Percentiles rank a stretch among this genome's conserved stretches.
Conservation (phyloP, 2,329 filamentous ascomycete genomes). For the Falciphora oryzae region DNA sequence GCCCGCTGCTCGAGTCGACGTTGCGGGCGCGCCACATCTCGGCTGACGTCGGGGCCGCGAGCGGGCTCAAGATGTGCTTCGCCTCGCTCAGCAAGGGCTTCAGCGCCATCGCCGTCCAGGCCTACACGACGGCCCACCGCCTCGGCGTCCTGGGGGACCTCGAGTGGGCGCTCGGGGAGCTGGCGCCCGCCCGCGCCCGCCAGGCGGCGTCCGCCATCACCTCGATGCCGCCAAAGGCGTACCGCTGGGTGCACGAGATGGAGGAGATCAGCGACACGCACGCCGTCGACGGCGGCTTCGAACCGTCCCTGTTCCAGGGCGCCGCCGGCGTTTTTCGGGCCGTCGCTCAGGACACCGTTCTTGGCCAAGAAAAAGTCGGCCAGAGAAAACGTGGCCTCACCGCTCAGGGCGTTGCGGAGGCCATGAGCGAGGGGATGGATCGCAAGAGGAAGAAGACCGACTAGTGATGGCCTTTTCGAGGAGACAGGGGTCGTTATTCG, state of each 20-base stretch:
- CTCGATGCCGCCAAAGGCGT: constrained; percentile 68
- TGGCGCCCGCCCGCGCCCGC: constrained; percentile 40
- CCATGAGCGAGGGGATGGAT: constrained; percentile 20
- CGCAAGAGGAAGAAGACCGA: constrained; percentile 20
- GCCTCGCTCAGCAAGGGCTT: constrained; percentile 58
- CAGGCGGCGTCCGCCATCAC: constrained; percentile 36
- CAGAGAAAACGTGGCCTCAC: constrained; percentile 50
- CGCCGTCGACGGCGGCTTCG: constrained; percentile 58
- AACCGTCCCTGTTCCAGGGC: constrained; percentile 45
- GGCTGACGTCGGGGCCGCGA: constrained; percentile 46
- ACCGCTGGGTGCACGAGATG: constrained; percentile 75
- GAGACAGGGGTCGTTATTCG: background rate
- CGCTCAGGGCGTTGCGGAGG: constrained; percentile 31
- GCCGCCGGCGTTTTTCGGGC: constrained; percentile 56
- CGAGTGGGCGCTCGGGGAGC: constrained; percentile 44
- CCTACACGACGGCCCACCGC: constrained; percentile 61
- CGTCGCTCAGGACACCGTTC: constrained; percentile 55
- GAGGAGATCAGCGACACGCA: constrained; percentile 66
- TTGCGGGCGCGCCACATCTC: constrained; percentile 46
- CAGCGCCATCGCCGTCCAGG: constrained; percentile 63
- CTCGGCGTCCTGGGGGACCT: constrained; percentile 59
- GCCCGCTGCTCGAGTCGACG: constrained; percentile 29
- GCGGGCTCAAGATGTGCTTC: constrained; percentile 62
- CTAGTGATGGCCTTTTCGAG: constrained; percentile 5
- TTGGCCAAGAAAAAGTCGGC: constrained; percentile 54